These are phyloP conservation scores for Lentinula sp. DNA, from an alignment of 768 basidiomycete species.

Conservation along the genomic window DNA sequence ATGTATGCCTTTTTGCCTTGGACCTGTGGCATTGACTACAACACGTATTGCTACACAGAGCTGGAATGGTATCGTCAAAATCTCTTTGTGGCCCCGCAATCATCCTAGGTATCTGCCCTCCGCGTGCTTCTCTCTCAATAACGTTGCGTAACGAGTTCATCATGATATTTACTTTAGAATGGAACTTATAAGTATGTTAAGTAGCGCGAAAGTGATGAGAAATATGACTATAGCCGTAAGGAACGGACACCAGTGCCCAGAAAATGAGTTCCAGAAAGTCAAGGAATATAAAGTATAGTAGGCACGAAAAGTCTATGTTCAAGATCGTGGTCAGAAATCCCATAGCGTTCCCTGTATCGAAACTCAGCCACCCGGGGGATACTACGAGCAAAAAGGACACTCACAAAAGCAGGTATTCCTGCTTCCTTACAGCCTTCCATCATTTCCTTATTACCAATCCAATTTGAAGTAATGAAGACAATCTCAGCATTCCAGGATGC, in stretches of 20 bases:
- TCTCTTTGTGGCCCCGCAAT: conserved; percentile 48
- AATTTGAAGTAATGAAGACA: conserved; percentile 80
- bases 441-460: conserved; percentile 72
- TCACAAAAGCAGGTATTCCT: conserved; percentile 62
- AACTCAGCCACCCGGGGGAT: background rate
- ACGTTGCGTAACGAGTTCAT: background rate
- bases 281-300: background rate
- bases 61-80: conserved; percentile 74
- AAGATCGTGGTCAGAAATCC: conserved; percentile 45
- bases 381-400: conserved; percentile 11
- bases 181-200: background rate
- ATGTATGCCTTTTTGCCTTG: background rate
- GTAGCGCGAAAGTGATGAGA: background rate
- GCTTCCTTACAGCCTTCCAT: conserved; percentile 75
- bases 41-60: conserved; percentile 35
- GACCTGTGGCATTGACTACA: background rate
- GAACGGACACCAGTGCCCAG: background rate
- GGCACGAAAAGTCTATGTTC: background rate
- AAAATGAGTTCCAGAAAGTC: background rate
- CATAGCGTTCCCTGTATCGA: conserved; percentile 52
- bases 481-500: conserved; percentile 79
- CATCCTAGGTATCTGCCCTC: background rate
- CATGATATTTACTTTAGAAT: background rate
- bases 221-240: background rate
- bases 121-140: background rate